Evolutionary conservation across 2,329 filamentous ascomycete species (phyloP), one percentile per base, ranked within the genome.

Genomic region (Diaporthe citri): DNA sequence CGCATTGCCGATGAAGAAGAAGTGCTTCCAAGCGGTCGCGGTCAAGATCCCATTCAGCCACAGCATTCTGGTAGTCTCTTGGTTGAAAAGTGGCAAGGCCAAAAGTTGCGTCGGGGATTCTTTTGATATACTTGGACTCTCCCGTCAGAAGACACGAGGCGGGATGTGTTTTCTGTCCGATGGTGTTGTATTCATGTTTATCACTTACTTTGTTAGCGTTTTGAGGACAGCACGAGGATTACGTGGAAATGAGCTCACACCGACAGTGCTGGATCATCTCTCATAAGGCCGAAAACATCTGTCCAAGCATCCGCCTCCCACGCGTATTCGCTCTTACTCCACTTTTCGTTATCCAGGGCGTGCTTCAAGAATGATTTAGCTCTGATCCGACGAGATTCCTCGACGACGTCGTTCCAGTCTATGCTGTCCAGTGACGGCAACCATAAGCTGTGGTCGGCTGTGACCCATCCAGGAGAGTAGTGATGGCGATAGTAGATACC

Each of bases 381-480:
- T 55, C 51, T 55, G 10, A 20, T 55, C 5, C 51, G 20, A 55
- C 51, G 51, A 28, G 51, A 55, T 9, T 55, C 25, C 13, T 55
- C 51, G 12, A 17, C 15, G 25, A 3, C 51, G 25, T 55, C 51
- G 13, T 55, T 28, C 51, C 51, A 55, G 20, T 55, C 25, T 28
- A 28, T 10, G 13, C 25, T 25, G 3, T 55, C 4, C n/a, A 55
- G 25, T 3, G 51, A 55, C 51, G 51, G 51, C 17, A 55, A 5
- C 51, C 51, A 55, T 28, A 55, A 28, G n/a, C 13, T 55, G 13
- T 55, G 51, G 31, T 55, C 51, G 12, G 51, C 51, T 55, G 51
- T 55, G 51, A 55, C 51, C 51, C n/a, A 55, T 55, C n/a, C 51
- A 55, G 51, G 51, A 28, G 51, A 55, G 51, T n/a, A 55, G 51